Evolutionary conservation across 164 flowering plant genomes (phyloP), one percentile per base, ranked within the genome.

Genomic region (Liquidambar formosana): DNA sequence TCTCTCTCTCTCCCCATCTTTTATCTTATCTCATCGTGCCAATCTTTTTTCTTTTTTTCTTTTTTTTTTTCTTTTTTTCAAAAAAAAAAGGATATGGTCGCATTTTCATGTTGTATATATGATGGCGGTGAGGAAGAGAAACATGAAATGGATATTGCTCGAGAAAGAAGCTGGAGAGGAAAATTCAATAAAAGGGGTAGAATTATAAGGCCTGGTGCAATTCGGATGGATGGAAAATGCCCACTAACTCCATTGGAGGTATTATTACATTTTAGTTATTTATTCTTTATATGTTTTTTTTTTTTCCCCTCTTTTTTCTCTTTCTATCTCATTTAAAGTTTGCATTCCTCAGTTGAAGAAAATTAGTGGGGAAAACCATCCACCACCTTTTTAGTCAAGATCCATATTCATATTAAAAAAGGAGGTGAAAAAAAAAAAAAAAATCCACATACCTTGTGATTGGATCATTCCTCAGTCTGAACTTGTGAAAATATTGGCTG

Each of bases 81-180:
- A n/a, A n/a, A n/a, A n/a, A n/a, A 65, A 57, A 67, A 93, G 99
- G 99, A 93, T 78, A 93, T 95, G 99, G 99, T 95, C 62, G 99
- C 97, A 23, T 95, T 93, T 80, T 95, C 99, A 43, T 95, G 99
- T 73, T 95, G 99, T 78, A 84, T 80, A 61, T 95, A 95, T 83
- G 97, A 93, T 82, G 96, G 97, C 2, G 97, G 99, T 43, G 92
- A 86, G 73, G 97, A 86, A 72, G 99, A 95, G 80, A 93, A 91
- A 70, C 88, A 25, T 23, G 97, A 95, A 73, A 91, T 95, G 99
- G 99, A 93, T 79, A 75, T 80, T 69, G 94, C 90, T 63, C 86
- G 99, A 57, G 97, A 91, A 83, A 87, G 81, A 73, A 75, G 97
- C 52, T 93, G 99, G 99, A 83, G 94, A 77, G 96, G 96, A 64